Conservation (phyloP, 352 stramenopile genomes). For the Globisporangium viniferum region DNA sequence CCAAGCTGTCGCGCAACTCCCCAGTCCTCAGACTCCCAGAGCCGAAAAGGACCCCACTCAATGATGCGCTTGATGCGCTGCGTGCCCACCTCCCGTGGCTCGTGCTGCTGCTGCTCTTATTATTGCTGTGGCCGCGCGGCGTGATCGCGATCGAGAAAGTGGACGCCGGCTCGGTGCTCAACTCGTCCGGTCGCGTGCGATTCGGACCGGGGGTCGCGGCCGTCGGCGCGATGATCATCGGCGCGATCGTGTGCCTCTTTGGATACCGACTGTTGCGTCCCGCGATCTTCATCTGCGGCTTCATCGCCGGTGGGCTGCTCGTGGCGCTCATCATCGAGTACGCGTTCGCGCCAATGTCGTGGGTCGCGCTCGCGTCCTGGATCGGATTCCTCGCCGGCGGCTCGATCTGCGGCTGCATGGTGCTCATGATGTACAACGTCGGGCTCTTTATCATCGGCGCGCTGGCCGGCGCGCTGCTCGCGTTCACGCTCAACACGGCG, state of each 20-base stretch:
- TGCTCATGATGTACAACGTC: conserved; percentile 48
- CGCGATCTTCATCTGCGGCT: conserved; percentile 64
- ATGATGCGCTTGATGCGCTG: background rate
- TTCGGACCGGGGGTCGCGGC: conserved; percentile 46
- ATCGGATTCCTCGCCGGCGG: conserved; percentile 48
- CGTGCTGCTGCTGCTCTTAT: background rate
- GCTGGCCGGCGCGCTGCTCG: conserved; percentile 24
- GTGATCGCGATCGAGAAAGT: conserved; percentile 6
- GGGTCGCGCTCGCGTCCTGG: conserved; percentile 55
- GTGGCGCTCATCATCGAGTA: conserved; percentile 52
- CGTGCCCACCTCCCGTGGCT: background rate
- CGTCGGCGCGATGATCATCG: conserved; percentile 43
- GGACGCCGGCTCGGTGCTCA: conserved; percentile 21
- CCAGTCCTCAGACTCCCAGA: background rate
- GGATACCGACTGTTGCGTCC: conserved; percentile 61
- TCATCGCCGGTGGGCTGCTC: conserved; percentile 66
- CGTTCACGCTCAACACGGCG: conserved; percentile 31
- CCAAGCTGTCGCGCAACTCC: no score
- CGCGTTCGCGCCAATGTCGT: conserved; percentile 40
- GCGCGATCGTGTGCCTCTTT: conserved; percentile 39
- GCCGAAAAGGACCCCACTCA: background rate
- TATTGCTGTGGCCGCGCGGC: no score
- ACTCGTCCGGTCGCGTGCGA: conserved; percentile 38
- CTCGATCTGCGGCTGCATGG: conserved; percentile 32
- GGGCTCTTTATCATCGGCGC: conserved; percentile 49